These are phyloP conservation scores for Ceratocystis colombiana DNA, from an alignment of 2,329 filamentous ascomycete species.

Conservation along the genomic window DNA sequence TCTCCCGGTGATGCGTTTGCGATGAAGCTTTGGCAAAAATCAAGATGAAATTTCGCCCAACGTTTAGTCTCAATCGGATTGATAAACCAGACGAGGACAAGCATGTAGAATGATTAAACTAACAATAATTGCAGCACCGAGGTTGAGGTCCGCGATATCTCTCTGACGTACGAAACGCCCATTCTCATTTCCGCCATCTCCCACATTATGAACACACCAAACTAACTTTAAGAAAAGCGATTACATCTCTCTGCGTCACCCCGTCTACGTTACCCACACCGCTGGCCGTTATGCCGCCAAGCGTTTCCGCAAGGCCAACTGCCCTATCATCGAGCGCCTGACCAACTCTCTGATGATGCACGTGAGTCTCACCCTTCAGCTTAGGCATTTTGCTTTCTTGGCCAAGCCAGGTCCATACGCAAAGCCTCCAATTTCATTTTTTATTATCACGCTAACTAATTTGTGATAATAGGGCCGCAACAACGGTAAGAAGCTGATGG, in stretches of 20 bases:
- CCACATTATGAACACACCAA: slow-evolving; percentile 4
- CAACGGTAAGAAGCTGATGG: slow-evolving; percentile 99
- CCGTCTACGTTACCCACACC: slow-evolving; percentile 98
- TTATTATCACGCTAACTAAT: slow-evolving; percentile 33
- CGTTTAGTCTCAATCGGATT: not conserved
- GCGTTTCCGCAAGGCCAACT: slow-evolving; percentile 99
- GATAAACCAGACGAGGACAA: not conserved
- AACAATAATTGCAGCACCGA: slow-evolving; percentile 40
- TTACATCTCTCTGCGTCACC: slow-evolving; percentile 98
- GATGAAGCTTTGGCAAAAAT: slow-evolving; percentile 17
- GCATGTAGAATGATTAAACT: slow-evolving; percentile 2
- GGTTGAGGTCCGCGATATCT: slow-evolving; percentile 99
- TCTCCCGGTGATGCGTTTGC: slow-evolving; percentile 15
- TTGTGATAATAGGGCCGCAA: slow-evolving; percentile 99
- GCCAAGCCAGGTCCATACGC: not conserved
- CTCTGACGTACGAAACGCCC: slow-evolving; percentile 67
- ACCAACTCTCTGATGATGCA: slow-evolving; percentile 99
- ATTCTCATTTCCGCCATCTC: slow-evolving; percentile 1
- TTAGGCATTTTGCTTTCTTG: not conserved
- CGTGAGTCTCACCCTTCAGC: slow-evolving; percentile 30
- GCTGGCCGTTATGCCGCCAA: slow-evolving; percentile 98
- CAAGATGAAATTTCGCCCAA: slow-evolving; percentile 10
- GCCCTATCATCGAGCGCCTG: slow-evolving; percentile 99
- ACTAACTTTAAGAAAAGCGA: slow-evolving; percentile 51
- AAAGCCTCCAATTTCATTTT: not conserved